Base-by-base conservation (phyloP, 176 grass and related monocot species). In the Carex littledalei region DNA sequence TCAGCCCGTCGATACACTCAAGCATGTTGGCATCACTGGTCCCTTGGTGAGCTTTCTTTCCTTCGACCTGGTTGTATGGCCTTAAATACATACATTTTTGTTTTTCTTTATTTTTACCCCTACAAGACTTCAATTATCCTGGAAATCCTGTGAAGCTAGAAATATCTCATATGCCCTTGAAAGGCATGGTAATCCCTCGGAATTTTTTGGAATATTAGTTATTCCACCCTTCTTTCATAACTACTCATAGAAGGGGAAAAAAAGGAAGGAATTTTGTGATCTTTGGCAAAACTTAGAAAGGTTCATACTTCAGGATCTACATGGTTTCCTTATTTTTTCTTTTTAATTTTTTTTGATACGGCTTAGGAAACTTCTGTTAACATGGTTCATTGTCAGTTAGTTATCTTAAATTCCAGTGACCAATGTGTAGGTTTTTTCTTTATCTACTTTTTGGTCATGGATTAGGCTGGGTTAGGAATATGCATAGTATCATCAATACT, bases 1-100 rank as follows among this genome's bases (percentile, higher is more conserved):
- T 88, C 93, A 93, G 79, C 93, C 96, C 88, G 91, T 98, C 82
- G 93, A 98, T 92, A 98, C 96, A 77, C 91, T 95, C 59, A 98
- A 98, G 88, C 96, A 98, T 98, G 96, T 95, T 90, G 96, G 96
- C 77, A 98, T 98, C 88, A 95, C 93, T 58, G 93, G 96, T 37
- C 91, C 91, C 61, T 85, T 92, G 91, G 96, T 98, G 81, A 95
- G 81, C 49, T 84, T 59, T 59, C 45, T 72, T 86, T 61, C 72
- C 90, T 63, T 67, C 12, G n/a, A 15, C 17, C 20, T 11, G n/a
- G 37, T 73, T 73, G 18, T 49, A 49, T 55, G 73, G 73, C 13
- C 49, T 54, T 77, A 55, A 54, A 26, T 63, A 24, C 54, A 5
- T 32, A 77, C 20, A 8, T 21, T 47, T 26, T 55, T 55, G 8